Base-by-base conservation (phyloP, 1,284 basidiomycete species). In the Ceratobasidium sp. region DNA sequence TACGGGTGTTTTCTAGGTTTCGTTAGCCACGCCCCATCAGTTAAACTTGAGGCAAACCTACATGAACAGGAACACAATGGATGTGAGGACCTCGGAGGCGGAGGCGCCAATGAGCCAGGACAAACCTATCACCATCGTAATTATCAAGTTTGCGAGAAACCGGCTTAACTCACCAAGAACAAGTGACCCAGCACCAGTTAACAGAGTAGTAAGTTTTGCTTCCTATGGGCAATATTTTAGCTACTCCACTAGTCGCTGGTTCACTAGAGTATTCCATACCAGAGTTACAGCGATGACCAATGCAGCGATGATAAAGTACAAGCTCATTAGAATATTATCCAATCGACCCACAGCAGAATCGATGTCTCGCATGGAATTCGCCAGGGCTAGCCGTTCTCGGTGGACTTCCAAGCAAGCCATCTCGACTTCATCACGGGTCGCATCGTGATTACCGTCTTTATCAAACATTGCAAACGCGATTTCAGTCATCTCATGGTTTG, bases 351-450 rank as follows among this genome's bases (percentile, higher is more conserved):
- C 92, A 4, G 93, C 94, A 70, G 91, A 93, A 78, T 97, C 94
- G 64, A 96, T 82, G 77, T 96, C 94, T 43, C 88, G 85, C 93
- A 98, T 94, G 12, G 90, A 93, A 75, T 90, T 88, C 72, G 93
- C 89, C 65, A 97, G 86, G 5, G 90, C 88, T 43, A 94, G 79
- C 72, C 94, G 87, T 75, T 96, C 94, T 34, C 92, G 86, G 77
- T 96, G 93, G 69, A 93, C 40, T 25, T 67, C 71, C n/a, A 50
- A 80, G 78, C 91, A 89, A 15, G 91, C 86, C 79, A 90, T 83
- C 77, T 92, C 89, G 31, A 90, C 79, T 79, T 92, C 91, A 70
- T 92, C 90, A n/a, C 86, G 80, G 0, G 85, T 85, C 12, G 85
- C 85, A 75, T 94, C 91, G 1, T 92, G 92, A 75, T 95, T 95